Evolutionary conservation across 192 early-diverging fungal species (phyloP).

Genomic region (Gonapodya sp.): DNA sequence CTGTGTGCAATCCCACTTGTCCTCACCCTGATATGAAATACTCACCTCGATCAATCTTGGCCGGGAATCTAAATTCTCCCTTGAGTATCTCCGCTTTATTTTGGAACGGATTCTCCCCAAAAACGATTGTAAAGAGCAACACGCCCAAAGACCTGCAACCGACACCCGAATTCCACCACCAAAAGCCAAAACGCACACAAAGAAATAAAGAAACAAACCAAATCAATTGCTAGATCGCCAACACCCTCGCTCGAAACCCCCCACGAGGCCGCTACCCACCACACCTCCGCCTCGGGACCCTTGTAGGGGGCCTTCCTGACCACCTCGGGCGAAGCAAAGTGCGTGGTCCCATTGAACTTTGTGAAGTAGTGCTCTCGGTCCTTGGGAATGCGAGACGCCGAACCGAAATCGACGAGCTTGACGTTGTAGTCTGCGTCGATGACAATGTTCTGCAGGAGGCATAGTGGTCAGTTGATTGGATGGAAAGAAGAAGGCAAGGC

Average conservation of each 20-base stretch:
- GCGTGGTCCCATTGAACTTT: conserved; percentile 32
- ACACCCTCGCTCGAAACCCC: background rate
- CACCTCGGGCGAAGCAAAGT: conserved; percentile 41
- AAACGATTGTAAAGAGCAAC: conserved; percentile 33
- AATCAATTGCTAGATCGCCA: too few species aligned
- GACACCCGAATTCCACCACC: too few species aligned
- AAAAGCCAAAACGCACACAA: too few species aligned
- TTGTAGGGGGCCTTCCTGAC: conserved; percentile 21
- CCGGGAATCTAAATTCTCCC: conserved; percentile 21
- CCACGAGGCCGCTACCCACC: conserved; percentile 17
- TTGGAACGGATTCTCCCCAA: conserved; percentile 42
- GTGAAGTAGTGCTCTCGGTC: conserved; percentile 28
- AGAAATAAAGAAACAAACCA: too few species aligned
- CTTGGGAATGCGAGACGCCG: conserved; percentile 29
- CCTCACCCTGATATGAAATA: too few species aligned
- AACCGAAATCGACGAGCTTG: conserved; percentile 41
- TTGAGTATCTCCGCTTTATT: conserved; percentile 25
- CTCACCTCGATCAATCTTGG: conserved; percentile 19
- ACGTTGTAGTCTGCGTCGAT: conserved; percentile 36
- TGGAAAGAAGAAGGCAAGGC: conserved; percentile 7
- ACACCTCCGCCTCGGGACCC: conserved; percentile 38
- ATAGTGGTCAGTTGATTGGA: background rate
- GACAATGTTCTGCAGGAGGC: conserved; percentile 28
- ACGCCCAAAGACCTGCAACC: conserved; percentile 32
- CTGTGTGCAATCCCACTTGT: too few species aligned